Base-by-base conservation (phyloP, 83 land plant genomes). In the Thuja plicata region DNA sequence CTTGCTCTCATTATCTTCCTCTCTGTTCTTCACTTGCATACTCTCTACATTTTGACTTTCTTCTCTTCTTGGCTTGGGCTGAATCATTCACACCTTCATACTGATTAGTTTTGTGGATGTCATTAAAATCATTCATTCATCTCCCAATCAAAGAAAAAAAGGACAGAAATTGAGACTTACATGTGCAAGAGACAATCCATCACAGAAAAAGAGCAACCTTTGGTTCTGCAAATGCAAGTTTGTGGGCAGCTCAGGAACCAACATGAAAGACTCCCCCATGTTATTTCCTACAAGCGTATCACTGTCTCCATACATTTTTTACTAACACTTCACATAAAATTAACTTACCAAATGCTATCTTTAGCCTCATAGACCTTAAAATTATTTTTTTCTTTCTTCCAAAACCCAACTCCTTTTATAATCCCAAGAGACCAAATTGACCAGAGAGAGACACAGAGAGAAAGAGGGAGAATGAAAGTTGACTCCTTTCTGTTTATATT, bases 1-100 rank as follows among this genome's bases (percentile, higher is more conserved):
- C 46, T 88, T 88, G 62, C 52, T 87, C 19, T 89, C 90, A 66
- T 87, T 41, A n/a, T 76, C 88, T 3, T 87, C 88, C 34, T 87
- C 88, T 15, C 81, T 87, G 3, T 41, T 74, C 76, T 70, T 86
- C 12, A 86, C 9, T 50, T 82, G 54, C 85, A 43, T 46, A 82
- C 16, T 24, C 52, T 82, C 85, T 41, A 19, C 30, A 24, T 7
- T 43, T 11, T 82, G 85, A 32, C 27, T 82, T 10, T 8, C 30
- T 40, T 82, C 85, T 24, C 85, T 50, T 13, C 8, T 45, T 11
- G 54, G 45, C 12, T 82, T 82, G 52, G 85, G 54, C 85, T 82
- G 52, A 40, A 82, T 82, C 32, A n/a, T 71, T 27, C 1, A n/a
- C 40, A 38, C 40, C 0, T 38, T 38, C 40, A 38, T 2, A 38